phyloP scores from a whole-genome alignment of 2,329 filamentous ascomycete species.

The Fusarium musae region DNA sequence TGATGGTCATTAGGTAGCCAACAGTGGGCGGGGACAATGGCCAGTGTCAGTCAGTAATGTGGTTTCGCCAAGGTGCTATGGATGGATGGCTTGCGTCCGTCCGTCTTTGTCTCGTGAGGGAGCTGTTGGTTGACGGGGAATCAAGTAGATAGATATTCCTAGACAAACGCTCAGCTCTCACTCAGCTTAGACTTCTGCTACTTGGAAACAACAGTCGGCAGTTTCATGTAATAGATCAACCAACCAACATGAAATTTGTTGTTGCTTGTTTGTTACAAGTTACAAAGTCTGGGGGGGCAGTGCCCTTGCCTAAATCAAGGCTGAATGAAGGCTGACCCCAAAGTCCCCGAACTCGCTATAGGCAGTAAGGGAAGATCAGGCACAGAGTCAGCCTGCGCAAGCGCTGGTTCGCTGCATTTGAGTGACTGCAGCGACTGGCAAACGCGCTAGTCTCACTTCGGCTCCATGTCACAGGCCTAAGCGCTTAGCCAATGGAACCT shows the following conservation, averaged over 20 bases:
- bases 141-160: constrained; percentile 2
- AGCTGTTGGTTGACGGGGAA: background rate
- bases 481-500: constrained; percentile 17
- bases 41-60: background rate
- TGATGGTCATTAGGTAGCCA: constrained; percentile 18
- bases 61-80: constrained; percentile 5
- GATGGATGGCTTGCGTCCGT: background rate
- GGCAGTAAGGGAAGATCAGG: constrained; percentile 12
- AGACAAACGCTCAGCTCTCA: background rate
- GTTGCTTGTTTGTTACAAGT: constrained; percentile 17
- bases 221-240: background rate
- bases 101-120: constrained; percentile 7
- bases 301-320: constrained; percentile 10
- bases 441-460: constrained; percentile 16
- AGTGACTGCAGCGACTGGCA: constrained; percentile 23
- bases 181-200: background rate
- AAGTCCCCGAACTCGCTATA: constrained; percentile 1
- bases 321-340: constrained; percentile 1
- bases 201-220: background rate
- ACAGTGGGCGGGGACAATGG: constrained; percentile 22
- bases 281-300: constrained; percentile 16
- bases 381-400: background rate
- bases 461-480: constrained; percentile 8
- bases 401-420: constrained; percentile 13
- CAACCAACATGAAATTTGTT: background rate